A percentile compares a stretch with the other conserved stretches of the same genome.
phyloP scores from a whole-genome alignment of 768 basidiomycete species.

The Suillus weaverae region DNA sequence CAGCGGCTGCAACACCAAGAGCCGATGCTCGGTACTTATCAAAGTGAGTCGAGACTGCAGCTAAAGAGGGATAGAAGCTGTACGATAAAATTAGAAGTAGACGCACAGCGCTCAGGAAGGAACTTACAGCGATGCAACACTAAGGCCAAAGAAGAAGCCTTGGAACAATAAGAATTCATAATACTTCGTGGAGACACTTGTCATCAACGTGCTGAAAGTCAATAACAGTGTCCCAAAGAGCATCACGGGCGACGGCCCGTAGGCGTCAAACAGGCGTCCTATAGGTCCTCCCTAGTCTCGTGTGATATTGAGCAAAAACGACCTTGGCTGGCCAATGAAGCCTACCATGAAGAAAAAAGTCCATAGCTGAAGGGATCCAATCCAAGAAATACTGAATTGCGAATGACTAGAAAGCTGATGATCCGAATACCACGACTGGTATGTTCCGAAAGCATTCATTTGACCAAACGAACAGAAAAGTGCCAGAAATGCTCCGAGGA shows the following conservation, averaged over 20 bases:
- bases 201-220: slow-evolving; percentile 55
- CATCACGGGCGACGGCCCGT: slow-evolving; percentile 59
- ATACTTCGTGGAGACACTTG: slow-evolving; percentile 55
- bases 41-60: slow-evolving; percentile 69
- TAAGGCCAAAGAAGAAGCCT: slow-evolving; percentile 64
- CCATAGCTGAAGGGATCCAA: slow-evolving; percentile 69
- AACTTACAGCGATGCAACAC: slow-evolving; percentile 63
- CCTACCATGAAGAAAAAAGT: slow-evolving; percentile 69
- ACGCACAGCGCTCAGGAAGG: neutral
- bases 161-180: slow-evolving; percentile 65
- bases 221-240: slow-evolving; percentile 49
- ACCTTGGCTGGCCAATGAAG: slow-evolving; percentile 1
- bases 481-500: slow-evolving; percentile 64
- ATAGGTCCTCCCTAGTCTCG: slow-evolving; percentile 55
- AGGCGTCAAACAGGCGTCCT: slow-evolving; percentile 58
- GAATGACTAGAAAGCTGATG: slow-evolving; percentile 55
- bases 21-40: slow-evolving; percentile 66
- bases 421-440: slow-evolving; percentile 63
- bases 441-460: slow-evolving; percentile 72
- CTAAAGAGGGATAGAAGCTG: slow-evolving; percentile 71
- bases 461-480: slow-evolving; percentile 73
- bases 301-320: slow-evolving; percentile 6
- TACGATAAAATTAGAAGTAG: slow-evolving; percentile 12
- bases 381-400: slow-evolving; percentile 65
- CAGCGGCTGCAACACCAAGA: slow-evolving; percentile 67